Percentiles rank a stretch among this genome's conserved stretches.
phyloP scores from a whole-genome alignment of 129 eudicot species.

The Ambrosia trifida region DNA sequence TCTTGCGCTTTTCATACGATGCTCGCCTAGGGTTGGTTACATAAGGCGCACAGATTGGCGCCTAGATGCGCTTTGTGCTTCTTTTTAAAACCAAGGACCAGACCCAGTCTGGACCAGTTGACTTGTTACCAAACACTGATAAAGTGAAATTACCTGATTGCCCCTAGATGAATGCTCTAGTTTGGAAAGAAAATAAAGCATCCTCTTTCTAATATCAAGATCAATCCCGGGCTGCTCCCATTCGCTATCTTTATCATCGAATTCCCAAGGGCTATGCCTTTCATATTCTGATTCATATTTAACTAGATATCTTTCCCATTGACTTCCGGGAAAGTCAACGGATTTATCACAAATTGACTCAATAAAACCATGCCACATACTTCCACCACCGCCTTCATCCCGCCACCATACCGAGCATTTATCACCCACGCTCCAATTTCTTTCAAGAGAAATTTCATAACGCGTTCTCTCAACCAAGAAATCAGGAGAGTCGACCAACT shows the following conservation, averaged over 20 bases:
- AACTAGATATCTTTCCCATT: constrained; percentile 73
- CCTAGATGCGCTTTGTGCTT: too few relatives aligned
- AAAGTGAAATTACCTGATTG: constrained; percentile 44
- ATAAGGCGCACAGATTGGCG: too few relatives aligned
- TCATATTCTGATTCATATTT: constrained; percentile 30
- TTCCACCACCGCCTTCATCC: constrained; percentile 59
- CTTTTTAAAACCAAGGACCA: too few relatives aligned
- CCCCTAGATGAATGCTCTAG: constrained; percentile 42
- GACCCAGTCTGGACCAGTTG: neutral
- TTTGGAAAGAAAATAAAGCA: constrained; percentile 47
- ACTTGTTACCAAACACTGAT: neutral
- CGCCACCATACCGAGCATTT: constrained; percentile 91
- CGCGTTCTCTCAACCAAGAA: constrained; percentile 81
- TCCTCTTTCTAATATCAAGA: constrained; percentile 27
- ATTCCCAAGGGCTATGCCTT: constrained; percentile 88
- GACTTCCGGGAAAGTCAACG: constrained; percentile 69
- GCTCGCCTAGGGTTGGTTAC: too few relatives aligned
- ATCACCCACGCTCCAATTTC: constrained; percentile 68
- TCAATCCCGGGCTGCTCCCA: constrained; percentile 63
- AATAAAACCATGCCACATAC: constrained; percentile 65
- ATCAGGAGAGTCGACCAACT: constrained; percentile 64
- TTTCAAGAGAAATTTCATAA: constrained; percentile 62
- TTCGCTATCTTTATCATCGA: constrained; percentile 44
- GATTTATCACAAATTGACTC: constrained; percentile 44
- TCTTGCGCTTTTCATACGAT: too few relatives aligned